Percentiles rank a stretch among this genome's conserved stretches.
phyloP scores from a whole-genome alignment of 768 basidiomycete genomes.

The Mycena leptocephala region DNA sequence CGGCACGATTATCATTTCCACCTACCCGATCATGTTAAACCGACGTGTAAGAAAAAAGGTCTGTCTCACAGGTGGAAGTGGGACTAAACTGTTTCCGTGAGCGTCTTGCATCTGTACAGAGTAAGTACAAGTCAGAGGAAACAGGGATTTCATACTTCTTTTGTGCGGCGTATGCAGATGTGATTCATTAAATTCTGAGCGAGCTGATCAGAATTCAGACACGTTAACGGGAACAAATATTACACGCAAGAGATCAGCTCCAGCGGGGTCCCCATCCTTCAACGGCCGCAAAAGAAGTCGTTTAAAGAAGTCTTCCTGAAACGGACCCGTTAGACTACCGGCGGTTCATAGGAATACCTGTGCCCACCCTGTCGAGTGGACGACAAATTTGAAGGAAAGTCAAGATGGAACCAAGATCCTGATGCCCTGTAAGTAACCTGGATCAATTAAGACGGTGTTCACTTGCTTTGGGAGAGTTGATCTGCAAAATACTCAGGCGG shows the following conservation, averaged over 20 bases:
- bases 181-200: conserved; percentile 73
- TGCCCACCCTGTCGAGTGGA: conserved; percentile 77
- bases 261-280: conserved; percentile 76
- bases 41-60: background rate
- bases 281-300: conserved; percentile 85
- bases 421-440: conserved; percentile 3
- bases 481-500: conserved; percentile 56
- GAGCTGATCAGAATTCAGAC: background rate
- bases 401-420: conserved; percentile 92
- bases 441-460: background rate
- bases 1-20: conserved; percentile 84
- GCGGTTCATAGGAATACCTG: background rate
- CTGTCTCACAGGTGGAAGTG: conserved; percentile 76
- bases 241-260: conserved; percentile 82
- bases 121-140: background rate
- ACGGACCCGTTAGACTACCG: background rate
- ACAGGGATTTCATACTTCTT: conserved; percentile 67
- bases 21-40: conserved; percentile 54
- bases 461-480: conserved; percentile 82
- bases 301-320: conserved; percentile 81
- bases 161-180: conserved; percentile 86
- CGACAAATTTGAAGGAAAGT: conserved; percentile 90
- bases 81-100: conserved; percentile 79
- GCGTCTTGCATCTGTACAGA: conserved; percentile 84
- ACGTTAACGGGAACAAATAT: background rate